Evolutionary conservation across 805 yeast species (phyloP).

Genomic region (Cyberlindnera lachancei): DNA sequence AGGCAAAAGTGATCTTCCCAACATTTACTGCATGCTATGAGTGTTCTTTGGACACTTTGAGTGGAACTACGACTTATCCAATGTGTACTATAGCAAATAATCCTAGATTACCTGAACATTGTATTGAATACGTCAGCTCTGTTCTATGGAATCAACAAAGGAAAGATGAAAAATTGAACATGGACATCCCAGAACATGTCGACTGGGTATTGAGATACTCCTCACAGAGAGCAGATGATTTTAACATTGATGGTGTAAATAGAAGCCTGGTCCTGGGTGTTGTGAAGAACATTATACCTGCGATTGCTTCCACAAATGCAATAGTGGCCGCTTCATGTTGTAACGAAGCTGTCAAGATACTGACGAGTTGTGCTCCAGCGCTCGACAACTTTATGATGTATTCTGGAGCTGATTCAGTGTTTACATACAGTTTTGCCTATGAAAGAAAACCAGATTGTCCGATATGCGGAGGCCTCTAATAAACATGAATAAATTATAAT

Average conservation of each 20-base stretch:
- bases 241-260: conserved; percentile 66
- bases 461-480: conserved; percentile 54
- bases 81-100: conserved; percentile 92
- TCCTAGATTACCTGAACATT: conserved; percentile 91
- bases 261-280: conserved; percentile 72
- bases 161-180: conserved; percentile 46
- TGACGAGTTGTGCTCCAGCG: conserved; percentile 60
- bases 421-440: conserved; percentile 64
- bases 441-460: conserved; percentile 57
- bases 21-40: conserved; percentile 86
- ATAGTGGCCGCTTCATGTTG: conserved; percentile 85
- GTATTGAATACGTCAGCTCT: conserved; percentile 83
- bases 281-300: conserved; percentile 86
- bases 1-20: conserved; percentile 80
- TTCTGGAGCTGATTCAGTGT: conserved; percentile 74
- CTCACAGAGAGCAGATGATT: conserved; percentile 48
- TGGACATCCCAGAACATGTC: conserved; percentile 62
- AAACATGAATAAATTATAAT: no score
- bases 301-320: conserved; percentile 92
- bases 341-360: conserved; percentile 74
- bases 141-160: conserved; percentile 60
- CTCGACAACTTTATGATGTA: conserved; percentile 79
- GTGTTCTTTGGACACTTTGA: conserved; percentile 73
- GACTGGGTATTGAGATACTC: conserved; percentile 55
- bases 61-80: conserved; percentile 61